These are phyloP conservation scores for Argentina anserina DNA, from an alignment of 306 rosid genomes.

Conservation along the genomic window DNA sequence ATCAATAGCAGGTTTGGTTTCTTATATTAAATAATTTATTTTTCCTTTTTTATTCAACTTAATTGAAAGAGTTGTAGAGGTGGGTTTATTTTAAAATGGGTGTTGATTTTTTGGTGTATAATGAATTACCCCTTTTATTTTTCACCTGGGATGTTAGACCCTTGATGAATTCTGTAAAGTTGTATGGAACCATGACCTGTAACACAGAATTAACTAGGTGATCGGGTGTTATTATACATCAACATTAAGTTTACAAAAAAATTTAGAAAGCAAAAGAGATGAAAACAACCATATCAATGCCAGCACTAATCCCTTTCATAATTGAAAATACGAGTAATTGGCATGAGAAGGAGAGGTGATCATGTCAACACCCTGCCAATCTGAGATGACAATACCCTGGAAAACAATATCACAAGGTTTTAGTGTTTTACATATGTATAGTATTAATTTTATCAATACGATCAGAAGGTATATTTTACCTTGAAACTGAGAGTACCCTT, in stretches of 20 bases:
- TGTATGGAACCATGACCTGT: constrained; percentile 36
- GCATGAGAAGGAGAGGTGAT: constrained; percentile 32
- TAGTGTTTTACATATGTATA: no score
- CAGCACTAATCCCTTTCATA: constrained; percentile 28
- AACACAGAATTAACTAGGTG: not conserved
- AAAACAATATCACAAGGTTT: not conserved
- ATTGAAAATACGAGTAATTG: constrained; percentile 29
- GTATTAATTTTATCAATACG: no score
- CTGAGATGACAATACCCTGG: constrained; percentile 40
- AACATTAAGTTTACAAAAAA: not conserved
- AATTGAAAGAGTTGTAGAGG: no score
- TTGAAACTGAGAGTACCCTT: constrained; percentile 31
- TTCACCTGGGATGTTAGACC: constrained; percentile 26
- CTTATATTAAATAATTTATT: no score
- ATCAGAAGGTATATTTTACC: constrained; percentile 12
- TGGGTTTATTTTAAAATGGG: no score
- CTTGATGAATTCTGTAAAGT: constrained; percentile 29
- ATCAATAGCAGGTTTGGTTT: no score
- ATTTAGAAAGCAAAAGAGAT: not conserved
- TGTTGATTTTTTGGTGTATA: no score
- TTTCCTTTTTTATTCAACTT: no score
- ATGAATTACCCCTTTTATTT: no score
- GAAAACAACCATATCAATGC: constrained; percentile 36
- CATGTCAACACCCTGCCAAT: constrained; percentile 37
- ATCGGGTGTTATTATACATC: not conserved